phyloP scores from a whole-genome alignment of 192 early-diverging fungal species.

The Phlyctochytrium planicorne region DNA sequence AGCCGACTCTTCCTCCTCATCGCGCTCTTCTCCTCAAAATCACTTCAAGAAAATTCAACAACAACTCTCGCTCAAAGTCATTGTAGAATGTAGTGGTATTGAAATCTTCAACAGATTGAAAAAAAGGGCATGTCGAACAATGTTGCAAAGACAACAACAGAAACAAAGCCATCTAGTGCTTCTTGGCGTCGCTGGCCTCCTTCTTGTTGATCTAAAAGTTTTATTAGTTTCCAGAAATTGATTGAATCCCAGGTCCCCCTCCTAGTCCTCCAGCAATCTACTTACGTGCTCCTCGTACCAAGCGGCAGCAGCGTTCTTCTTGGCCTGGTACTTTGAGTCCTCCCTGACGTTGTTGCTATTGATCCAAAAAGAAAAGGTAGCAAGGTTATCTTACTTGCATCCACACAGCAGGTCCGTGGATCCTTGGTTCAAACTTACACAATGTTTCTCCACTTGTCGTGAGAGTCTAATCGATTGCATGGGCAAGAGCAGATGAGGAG shows the following conservation, averaged over 20 bases:
- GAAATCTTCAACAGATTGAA: too few species aligned
- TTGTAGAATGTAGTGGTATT: too few species aligned
- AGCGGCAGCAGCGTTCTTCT: slow-evolving; percentile 41
- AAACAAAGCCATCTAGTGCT: too few species aligned
- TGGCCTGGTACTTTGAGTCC: slow-evolving; percentile 26
- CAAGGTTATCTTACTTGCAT: slow-evolving; percentile 4
- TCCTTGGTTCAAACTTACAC: slow-evolving; percentile 36
- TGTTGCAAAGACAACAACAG: too few species aligned
- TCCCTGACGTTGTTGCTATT: slow-evolving; percentile 44
- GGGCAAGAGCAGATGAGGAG: slow-evolving; percentile 3
- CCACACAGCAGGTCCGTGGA: background rate
- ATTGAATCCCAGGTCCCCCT: too few species aligned
- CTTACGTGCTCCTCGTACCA: slow-evolving; percentile 30
- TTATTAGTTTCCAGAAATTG: background rate
- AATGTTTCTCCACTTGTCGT: slow-evolving; percentile 53
- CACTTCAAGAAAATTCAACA: too few species aligned
- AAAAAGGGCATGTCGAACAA: too few species aligned
- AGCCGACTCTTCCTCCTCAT: too few species aligned
- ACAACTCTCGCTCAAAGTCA: too few species aligned
- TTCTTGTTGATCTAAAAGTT: slow-evolving; percentile 20
- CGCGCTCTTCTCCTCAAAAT: too few species aligned
- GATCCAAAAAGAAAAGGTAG: slow-evolving; percentile 1
- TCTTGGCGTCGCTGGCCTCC: slow-evolving; percentile 15
- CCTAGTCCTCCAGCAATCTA: background rate
- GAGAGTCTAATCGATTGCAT: slow-evolving; percentile 27